phyloP scores from a whole-genome alignment of 2,329 filamentous ascomycete genomes.

The Claviceps sp. region DNA sequence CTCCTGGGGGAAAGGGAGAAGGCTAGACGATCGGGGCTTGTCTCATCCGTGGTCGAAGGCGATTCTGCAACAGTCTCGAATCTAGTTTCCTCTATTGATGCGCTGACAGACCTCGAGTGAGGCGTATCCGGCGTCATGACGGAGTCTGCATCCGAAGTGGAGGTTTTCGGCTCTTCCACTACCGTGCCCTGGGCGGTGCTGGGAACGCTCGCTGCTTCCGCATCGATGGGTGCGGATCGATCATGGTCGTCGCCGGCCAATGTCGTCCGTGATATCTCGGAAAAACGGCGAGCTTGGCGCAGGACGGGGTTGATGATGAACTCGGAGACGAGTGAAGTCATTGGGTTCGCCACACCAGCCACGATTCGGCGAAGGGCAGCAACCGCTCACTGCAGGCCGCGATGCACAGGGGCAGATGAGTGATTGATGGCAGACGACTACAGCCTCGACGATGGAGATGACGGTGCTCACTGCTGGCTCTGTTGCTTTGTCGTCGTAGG shows the following conservation, averaged over 20 bases:
- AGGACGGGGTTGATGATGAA: conserved; percentile 54
- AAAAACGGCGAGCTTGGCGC: conserved; percentile 52
- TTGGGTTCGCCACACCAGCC: conserved; percentile 18
- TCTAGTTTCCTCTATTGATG: conserved; percentile 21
- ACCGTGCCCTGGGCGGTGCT: conserved; percentile 10
- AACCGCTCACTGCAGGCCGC: neutral
- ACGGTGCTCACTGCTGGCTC: neutral
- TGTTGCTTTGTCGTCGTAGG: neutral
- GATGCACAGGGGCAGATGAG: neutral
- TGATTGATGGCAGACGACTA: neutral
- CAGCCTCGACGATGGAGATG: neutral
- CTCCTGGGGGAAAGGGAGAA: conserved; percentile 18
- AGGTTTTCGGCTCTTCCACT: conserved; percentile 2
- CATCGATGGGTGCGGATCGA: conserved; percentile 7
- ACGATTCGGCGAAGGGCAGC: neutral
- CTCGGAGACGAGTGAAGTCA: conserved; percentile 51
- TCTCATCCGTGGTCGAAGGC: conserved; percentile 11
- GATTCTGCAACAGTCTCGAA: conserved; percentile 15
- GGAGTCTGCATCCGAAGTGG: neutral
- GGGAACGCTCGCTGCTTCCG: conserved; percentile 16
- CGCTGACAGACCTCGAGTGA: conserved; percentile 17
- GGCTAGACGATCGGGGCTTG: conserved; percentile 20
- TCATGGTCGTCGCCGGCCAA: conserved; percentile 22
- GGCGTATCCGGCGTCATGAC: conserved; percentile 12
- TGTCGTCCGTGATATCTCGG: conserved; percentile 31